Evolutionary conservation across 2,329 filamentous ascomycete species (phyloP), one percentile per base, ranked within the genome.

Genomic region (Ceratocystiopsis sp.): DNA sequence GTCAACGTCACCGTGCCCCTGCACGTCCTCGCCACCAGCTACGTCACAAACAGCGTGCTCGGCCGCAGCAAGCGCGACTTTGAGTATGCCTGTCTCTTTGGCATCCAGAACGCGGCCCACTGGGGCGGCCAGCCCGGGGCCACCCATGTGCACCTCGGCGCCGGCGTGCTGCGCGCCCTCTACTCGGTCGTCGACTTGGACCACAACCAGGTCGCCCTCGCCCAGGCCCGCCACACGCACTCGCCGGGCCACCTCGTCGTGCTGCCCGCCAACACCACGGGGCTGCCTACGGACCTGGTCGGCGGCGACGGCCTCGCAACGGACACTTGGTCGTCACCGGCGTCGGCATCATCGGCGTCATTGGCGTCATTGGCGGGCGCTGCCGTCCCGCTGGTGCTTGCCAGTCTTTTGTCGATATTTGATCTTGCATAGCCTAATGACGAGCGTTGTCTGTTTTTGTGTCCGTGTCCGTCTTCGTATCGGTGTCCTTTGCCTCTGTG

Each of bases 161-260:
- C 67, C 51, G 65, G 61, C 4, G 68, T 69, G 49, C 52, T 69
- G 40, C 61, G 66, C 15, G 61, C 60, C 25, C 64, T 65, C 12
- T 75, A 75, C 52, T 67, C 71, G 41, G 69, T 73, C 43, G 73
- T 72, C 53, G 69, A 75, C 50, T 54, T 73, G 37, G 59, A 58
- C 43, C 65, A 70, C 55, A 53, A 66, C 50, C 57, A 69, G 56
- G 59, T 75, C 43, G 68, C 59, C 45, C 52, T 75, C 5, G 69
- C 69, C 13, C 69, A 69, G 57, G 62, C 72, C 40, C 71, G 69
- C 49, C 53, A 69, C 42, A 67, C 29, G 53, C 56, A 18, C 61
- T 58, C 39, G 61, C 63, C 45, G 51, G n/a, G n/a, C n/a, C n/a
- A n/a, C n/a, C n/a, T 75, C 17, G 52, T 71, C 35, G 64, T 68